Percentiles rank a stretch among this genome's conserved stretches.
Conservation (phyloP, 768 basidiomycete genomes). For the Termitomyces sp. region DNA sequence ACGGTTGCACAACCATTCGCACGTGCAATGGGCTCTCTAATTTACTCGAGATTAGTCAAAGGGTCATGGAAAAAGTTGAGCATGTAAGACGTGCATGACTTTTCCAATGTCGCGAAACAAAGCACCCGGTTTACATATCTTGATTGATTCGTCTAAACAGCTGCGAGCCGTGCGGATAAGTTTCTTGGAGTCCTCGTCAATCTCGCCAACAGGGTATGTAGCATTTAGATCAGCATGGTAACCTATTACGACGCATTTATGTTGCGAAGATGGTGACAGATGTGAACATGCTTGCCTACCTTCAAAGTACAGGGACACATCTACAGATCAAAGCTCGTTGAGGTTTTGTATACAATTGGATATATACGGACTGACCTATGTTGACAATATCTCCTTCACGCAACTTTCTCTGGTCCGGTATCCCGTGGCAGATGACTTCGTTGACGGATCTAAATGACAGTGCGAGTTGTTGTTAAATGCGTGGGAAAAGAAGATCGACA, state of each 20-base stretch:
- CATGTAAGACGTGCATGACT: conserved; percentile 57
- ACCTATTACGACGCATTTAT: conserved; percentile 36
- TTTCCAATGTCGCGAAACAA: conserved; percentile 87
- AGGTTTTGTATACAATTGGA: not conserved
- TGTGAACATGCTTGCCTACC: conserved; percentile 35
- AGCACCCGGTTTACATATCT: conserved; percentile 88
- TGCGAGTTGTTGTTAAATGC: not conserved
- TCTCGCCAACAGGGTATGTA: conserved; percentile 84
- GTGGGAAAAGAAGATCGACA: conserved; percentile 26
- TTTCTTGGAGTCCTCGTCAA: conserved; percentile 79
- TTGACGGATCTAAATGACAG: conserved; percentile 67
- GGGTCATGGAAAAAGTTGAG: not conserved
- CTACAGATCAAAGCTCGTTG: conserved; percentile 28
- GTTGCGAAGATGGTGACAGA: not conserved
- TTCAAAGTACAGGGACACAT: conserved; percentile 75
- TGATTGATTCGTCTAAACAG: conserved; percentile 86
- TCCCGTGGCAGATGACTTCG: conserved; percentile 96
- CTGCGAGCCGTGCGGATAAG: conserved; percentile 81
- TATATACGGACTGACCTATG: conserved; percentile 52
- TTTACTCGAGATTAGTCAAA: not conserved
- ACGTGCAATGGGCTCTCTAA: conserved; percentile 80
- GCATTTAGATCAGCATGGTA: conserved; percentile 92
- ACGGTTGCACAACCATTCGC: conserved; percentile 87
- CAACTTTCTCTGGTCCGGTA: conserved; percentile 80
- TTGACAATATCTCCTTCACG: conserved; percentile 96